A percentile compares a stretch with the other conserved stretches of the same genome.
Conservation (phyloP, 352 stramenopile species). For the Globisporangium recalcitrans region DNA sequence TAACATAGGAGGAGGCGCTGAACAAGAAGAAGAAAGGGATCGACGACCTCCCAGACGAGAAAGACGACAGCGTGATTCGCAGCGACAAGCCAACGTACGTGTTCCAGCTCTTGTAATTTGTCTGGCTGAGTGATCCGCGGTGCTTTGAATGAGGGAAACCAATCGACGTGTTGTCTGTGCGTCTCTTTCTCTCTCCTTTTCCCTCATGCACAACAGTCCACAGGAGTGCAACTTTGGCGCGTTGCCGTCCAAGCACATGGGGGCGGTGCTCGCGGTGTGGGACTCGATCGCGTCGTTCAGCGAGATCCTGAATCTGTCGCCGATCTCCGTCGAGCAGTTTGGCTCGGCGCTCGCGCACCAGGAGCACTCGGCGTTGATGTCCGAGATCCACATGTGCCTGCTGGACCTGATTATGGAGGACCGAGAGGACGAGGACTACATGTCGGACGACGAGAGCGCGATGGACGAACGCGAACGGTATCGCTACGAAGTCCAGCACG, state of each 20-base stretch:
- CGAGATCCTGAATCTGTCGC: conserved; percentile 50
- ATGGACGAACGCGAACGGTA: conserved; percentile 81
- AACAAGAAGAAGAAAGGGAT: conserved; percentile 73
- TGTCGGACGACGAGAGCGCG: conserved; percentile 75
- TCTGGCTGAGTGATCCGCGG: too few relatives aligned
- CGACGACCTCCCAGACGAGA: conserved; percentile 46
- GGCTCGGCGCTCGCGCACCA: conserved; percentile 36
- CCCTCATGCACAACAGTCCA: conserved; percentile 32
- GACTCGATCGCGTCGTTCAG: conserved; percentile 78
- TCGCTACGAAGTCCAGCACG: conserved; percentile 75
- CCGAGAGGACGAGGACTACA: conserved; percentile 81
- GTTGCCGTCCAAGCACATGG: conserved; percentile 37
- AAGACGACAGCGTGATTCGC: conserved; percentile 25
- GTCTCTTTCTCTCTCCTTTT: neutral
- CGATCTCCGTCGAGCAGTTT: conserved; percentile 67
- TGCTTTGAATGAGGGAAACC: neutral
- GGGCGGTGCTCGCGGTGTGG: conserved; percentile 65
- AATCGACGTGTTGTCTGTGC: neutral
- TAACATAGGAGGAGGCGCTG: conserved; percentile 53
- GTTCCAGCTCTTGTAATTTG: neutral
- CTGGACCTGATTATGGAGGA: conserved; percentile 79
- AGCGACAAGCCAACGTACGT: conserved; percentile 70
- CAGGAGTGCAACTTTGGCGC: conserved; percentile 50
- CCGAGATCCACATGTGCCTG: conserved; percentile 82
- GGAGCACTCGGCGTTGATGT: conserved; percentile 46